phyloP scores from a whole-genome alignment of 805 yeast species.

The Yarrowia divulgata region DNA sequence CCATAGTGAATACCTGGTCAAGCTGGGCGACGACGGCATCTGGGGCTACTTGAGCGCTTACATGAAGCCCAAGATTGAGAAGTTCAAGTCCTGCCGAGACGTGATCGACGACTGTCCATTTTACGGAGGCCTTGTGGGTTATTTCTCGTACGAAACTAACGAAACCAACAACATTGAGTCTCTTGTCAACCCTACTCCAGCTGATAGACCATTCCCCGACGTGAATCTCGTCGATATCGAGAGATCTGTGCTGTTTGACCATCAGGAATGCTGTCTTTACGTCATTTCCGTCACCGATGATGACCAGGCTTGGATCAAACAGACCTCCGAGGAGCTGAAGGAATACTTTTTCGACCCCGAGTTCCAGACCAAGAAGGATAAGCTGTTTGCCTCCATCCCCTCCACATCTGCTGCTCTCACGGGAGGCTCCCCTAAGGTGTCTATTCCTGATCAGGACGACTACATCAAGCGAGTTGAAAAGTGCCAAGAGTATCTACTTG shows the following conservation, averaged over 20 bases:
- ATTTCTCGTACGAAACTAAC: constrained; percentile 77
- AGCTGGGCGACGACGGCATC: constrained; percentile 44
- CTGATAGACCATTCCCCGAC: constrained; percentile 56
- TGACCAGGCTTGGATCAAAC: constrained; percentile 47
- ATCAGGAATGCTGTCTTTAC: constrained; percentile 55
- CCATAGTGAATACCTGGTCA: constrained; percentile 20
- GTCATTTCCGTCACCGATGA: constrained; percentile 59
- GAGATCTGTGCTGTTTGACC: constrained; percentile 65
- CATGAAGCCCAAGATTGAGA: constrained; percentile 53
- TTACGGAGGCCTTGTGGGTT: constrained; percentile 89
- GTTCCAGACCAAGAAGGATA: constrained; percentile 1
- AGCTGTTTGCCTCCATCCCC: constrained; percentile 14
- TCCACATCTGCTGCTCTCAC: constrained; percentile 29
- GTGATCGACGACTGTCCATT: constrained; percentile 54
- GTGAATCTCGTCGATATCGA: constrained; percentile 76
- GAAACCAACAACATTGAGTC: constrained; percentile 45
- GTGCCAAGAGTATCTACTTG: constrained; percentile 71
- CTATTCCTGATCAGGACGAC: constrained; percentile 58
- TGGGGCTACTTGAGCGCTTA: constrained; percentile 62
- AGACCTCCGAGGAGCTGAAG: constrained; percentile 24
- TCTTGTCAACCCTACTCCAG: constrained; percentile 53
- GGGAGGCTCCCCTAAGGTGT: constrained; percentile 41
- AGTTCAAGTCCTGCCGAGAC: constrained; percentile 44
- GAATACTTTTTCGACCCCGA: constrained; percentile 15
- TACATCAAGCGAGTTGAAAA: constrained; percentile 64